Evolutionary conservation across 441 rosid species (phyloP).

Genomic region (Croton setiger): DNA sequence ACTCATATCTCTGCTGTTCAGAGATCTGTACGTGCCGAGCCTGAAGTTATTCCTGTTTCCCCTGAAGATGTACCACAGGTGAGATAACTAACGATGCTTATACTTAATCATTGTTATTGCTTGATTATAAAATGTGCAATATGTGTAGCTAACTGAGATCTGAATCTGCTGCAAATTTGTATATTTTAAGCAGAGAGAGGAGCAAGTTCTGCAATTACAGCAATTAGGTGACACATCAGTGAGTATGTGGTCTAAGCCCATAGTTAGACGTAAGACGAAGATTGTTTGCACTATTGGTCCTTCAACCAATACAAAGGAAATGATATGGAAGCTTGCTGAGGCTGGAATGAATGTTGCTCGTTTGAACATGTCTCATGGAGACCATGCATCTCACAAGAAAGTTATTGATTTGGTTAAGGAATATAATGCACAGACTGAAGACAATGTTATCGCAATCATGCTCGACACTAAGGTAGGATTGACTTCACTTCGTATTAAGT

Average conservation of each 20-base stretch:
- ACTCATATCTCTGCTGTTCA: conserved; percentile 36
- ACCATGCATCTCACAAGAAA: conserved; percentile 92
- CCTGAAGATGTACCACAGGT: conserved; percentile 70
- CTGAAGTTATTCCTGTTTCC: conserved; percentile 70
- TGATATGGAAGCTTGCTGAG: conserved; percentile 62
- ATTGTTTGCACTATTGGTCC: conserved; percentile 96
- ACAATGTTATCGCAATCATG: conserved; percentile 93
- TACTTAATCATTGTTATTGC: conserved; percentile 6
- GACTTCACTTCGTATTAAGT: conserved; percentile 16
- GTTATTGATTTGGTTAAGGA: conserved; percentile 94
- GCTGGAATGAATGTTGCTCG: conserved; percentile 98
- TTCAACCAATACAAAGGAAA: conserved; percentile 63
- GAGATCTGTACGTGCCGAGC: conserved; percentile 51
- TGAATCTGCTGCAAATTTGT: too few species aligned
- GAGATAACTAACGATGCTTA: conserved; percentile 7
- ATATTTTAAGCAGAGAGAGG: conserved; percentile 43
- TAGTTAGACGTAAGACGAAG: conserved; percentile 81
- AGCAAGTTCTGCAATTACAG: conserved; percentile 46
- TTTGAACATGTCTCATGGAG: conserved; percentile 97
- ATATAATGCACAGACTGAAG: conserved; percentile 84
- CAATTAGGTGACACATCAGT: conserved; percentile 61
- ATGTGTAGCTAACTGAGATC: background rate
- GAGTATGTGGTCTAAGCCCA: conserved; percentile 78
- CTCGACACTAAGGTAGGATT: conserved; percentile 96
- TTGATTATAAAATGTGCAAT: background rate